Conservation (phyloP, 1,139 yeast species). For the Nakaseomyces bracarensis region DNA sequence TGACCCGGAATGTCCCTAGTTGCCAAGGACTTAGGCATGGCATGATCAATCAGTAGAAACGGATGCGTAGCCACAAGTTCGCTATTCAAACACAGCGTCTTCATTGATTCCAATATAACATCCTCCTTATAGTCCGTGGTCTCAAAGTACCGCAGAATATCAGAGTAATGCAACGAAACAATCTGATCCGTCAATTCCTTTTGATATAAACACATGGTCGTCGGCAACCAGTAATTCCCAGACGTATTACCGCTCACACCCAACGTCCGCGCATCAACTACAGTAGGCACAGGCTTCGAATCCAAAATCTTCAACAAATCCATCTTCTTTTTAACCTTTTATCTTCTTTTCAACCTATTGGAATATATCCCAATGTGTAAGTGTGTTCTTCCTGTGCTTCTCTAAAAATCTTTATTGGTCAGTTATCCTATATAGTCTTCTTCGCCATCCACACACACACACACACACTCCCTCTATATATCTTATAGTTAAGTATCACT, state of each 20-base stretch:
- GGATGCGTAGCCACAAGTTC: slow-evolving; percentile 85
- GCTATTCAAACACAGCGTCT: slow-evolving; percentile 66
- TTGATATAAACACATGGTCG: slow-evolving; percentile 84
- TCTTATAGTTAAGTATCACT: too few relatives aligned
- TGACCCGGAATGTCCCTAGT: slow-evolving; percentile 70
- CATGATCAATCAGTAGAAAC: slow-evolving; percentile 71
- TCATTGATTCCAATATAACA: slow-evolving; percentile 58
- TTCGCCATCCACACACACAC: too few relatives aligned
- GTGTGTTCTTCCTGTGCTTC: too few relatives aligned
- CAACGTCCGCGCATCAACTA: slow-evolving; percentile 42
- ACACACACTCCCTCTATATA: too few relatives aligned
- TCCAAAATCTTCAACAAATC: slow-evolving; percentile 70
- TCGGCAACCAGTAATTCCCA: slow-evolving; percentile 74
- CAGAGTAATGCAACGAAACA: slow-evolving; percentile 82
- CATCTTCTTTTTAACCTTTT: too few relatives aligned
- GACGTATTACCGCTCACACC: slow-evolving; percentile 35
- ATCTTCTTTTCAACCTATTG: too few relatives aligned
- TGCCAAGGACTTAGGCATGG: slow-evolving; percentile 73
- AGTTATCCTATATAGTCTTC: too few relatives aligned
- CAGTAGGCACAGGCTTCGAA: slow-evolving; percentile 77
- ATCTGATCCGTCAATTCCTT: slow-evolving; percentile 89
- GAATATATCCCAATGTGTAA: too few relatives aligned
- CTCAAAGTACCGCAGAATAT: slow-evolving; percentile 79
- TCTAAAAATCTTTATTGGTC: too few relatives aligned
- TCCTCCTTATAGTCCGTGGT: slow-evolving; percentile 45